Percentiles rank a stretch among this genome's conserved stretches.
Evolutionary conservation across 441 rosid genomes (phyloP).

Genomic region (Isatis lusitanica): DNA sequence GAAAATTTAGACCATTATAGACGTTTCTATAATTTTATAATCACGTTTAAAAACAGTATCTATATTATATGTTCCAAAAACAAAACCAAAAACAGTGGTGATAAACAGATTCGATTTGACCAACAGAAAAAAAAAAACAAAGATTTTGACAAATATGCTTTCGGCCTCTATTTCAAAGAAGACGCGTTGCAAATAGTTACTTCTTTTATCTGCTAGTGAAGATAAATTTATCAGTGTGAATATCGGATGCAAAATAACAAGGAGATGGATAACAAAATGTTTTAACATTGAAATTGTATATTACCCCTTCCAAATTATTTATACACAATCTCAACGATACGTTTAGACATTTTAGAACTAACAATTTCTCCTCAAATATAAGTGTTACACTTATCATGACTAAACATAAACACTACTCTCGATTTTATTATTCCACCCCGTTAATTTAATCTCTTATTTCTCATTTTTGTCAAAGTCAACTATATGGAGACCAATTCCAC

Average conservation of each 20-base stretch:
- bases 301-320: neutral
- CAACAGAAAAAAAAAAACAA: neutral
- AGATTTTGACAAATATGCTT: neutral
- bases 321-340: neutral
- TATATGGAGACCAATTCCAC: neutral
- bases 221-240: neutral
- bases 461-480: conserved; percentile 16
- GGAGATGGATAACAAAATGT: neutral
- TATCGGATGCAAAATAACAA: neutral
- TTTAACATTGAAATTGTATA: neutral
- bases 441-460: neutral
- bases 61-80: neutral
- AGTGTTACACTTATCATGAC: neutral
- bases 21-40: neutral
- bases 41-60: neutral
- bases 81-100: too few relatives aligned
- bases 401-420: neutral
- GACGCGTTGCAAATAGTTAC: conserved; percentile 10
- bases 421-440: neutral
- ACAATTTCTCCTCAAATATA: neutral
- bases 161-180: neutral
- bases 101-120: too few relatives aligned
- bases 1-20: neutral
- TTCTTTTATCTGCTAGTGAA: neutral
- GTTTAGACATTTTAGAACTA: neutral